Evolutionary conservation across 164 flowering plant species (phyloP).

Genomic region (Cinnamomum chago): DNA sequence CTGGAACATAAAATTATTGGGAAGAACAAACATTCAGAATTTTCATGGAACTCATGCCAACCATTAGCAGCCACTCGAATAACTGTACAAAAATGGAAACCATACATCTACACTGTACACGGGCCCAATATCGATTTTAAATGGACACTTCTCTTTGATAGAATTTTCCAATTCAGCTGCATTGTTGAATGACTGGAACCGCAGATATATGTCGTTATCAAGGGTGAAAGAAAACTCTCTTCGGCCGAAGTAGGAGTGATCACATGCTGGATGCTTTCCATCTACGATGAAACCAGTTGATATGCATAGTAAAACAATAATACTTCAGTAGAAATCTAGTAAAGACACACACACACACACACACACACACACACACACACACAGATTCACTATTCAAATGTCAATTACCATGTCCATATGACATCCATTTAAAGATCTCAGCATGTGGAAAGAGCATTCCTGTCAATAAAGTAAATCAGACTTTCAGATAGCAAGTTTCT

Average conservation of each 20-base stretch:
- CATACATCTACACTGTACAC: constrained; percentile 95
- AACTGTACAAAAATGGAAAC: neutral
- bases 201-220: constrained; percentile 62
- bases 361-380: too few species aligned
- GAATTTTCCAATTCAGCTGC: constrained; percentile 60
- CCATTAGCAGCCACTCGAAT: neutral
- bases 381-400: neutral
- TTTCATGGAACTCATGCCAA: neutral
- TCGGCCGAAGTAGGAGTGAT: constrained; percentile 69
- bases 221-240: constrained; percentile 89
- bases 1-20: constrained; percentile 34
- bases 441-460: constrained; percentile 81
- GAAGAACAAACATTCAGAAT: neutral
- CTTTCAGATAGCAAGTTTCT: neutral
- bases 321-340: neutral
- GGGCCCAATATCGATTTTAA: constrained; percentile 93
- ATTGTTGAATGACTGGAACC: constrained; percentile 70
- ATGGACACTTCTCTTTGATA: constrained; percentile 78
- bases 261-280: constrained; percentile 97
- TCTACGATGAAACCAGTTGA: constrained; percentile 35
- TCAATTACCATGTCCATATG: constrained; percentile 84
- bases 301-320: neutral
- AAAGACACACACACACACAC: neutral
- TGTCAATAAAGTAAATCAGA: constrained; percentile 26
- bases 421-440: constrained; percentile 86